Evolutionary conservation across 176 grass and related monocot genomes (phyloP), one percentile per base, ranked within the genome.

Genomic region (Musa schizocarpa): DNA sequence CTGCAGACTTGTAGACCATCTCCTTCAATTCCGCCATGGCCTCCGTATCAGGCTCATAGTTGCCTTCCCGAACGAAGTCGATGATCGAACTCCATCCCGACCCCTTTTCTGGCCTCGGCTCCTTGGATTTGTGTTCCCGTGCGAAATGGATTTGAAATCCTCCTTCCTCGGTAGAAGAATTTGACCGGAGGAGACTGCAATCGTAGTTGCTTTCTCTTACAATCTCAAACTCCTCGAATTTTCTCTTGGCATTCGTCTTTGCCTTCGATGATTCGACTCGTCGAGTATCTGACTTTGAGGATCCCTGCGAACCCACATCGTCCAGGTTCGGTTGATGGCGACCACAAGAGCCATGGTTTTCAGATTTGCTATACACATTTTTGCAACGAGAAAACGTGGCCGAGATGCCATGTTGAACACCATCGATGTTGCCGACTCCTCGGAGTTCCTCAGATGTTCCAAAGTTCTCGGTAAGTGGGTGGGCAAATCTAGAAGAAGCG

Each of bases 1-100:
- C 73, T 23, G 73, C 73, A 9, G 73, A 53, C 11, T 9, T 22
- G 54, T 75, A 75, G 73, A 61, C 59, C 73, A 75, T 75, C 73
- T 75, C 73, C 54, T 75, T 75, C 25, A 75, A 53, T n/a, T 75
- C 54, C 52, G 55, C 55, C 3, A 61, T 75, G 17, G 27, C 54
- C 73, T 75, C 73, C 8, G 21, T 59, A 26, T 75, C 73, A 0
- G 73, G 73, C 53, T 61, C 73, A 16, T 61, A 74, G 5, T 20
- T 27, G 9, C 16, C 13, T 3, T 34, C 55, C 14, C 13, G 8
- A 20, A 11, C 16, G 25, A 75, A 49, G 54, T 74, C 21, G 13
- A 59, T 48, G 50, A 29, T 29, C 14, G 73, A 74, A 21, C 17
- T 73, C 71, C 29, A 0, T 29, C 29, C 29, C 29, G 2, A 29